Base-by-base conservation (phyloP, 2,329 filamentous ascomycete genomes). In the Colletotrichum aenigma region DNA sequence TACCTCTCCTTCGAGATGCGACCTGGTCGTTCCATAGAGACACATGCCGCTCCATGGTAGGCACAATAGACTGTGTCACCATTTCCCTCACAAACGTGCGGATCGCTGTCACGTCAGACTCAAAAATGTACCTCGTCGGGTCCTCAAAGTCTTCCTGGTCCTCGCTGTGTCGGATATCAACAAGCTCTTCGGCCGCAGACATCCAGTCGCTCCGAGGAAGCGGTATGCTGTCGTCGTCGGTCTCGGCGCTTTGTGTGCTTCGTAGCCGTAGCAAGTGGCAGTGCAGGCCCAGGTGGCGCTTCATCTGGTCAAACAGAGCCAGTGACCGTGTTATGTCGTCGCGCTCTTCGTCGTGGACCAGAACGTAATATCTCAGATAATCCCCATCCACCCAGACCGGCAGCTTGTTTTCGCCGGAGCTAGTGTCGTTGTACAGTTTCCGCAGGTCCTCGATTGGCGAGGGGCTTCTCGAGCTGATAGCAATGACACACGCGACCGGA, bases 11-110 rank as follows among this genome's bases (percentile, higher is more conserved):
- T 74, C 95, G 91, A 15, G 97, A 98, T 18, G 96, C 96, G 30
- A 98, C 94, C 84, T 98, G 96, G 80, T 99, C 97, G 81, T 99
- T 99, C 97, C 97, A 99, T 7, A 96, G 89, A 7, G 95, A 94
- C 13, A 98, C 91, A 78, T 94, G 93, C 71, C 96, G 94, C 85
- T 99, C 97, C 97, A 99, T 99, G 55, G 95, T 96, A 2, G 97
- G 97, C 72, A 99, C 90, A 68, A 99, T 93, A 2, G 96, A 98
- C 83, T 98, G 96, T 2, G 94, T 97, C 9, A 98, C 95, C 89
- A 99, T 95, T 83, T 99, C 97, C 36, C 97, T 93, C 75, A 98
- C 92, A 83, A 99, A 97, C 0, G 94, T 94, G 69, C 93, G 93
- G 76, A 99, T 94, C 18, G 96, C 95, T 8, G 94, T 95, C 2